Conservation (phyloP, 176 grass and related monocot species). For the Triticum turgidum region DNA sequence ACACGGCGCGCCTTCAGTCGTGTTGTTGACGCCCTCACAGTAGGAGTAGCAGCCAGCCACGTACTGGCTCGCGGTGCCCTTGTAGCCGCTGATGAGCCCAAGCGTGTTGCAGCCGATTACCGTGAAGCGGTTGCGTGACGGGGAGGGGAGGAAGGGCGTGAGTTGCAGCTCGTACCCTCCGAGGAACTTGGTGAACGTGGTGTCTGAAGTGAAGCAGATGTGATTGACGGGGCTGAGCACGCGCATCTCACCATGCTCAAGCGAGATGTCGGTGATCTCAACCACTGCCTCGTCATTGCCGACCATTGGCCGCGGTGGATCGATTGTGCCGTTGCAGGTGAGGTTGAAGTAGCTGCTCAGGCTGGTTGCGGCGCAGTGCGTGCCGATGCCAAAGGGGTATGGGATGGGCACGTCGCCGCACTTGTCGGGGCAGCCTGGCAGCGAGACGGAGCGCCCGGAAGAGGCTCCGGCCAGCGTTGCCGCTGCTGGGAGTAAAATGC, state of each 20-base stretch:
- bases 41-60: slow-evolving; percentile 4
- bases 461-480: not conserved
- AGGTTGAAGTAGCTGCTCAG: not conserved
- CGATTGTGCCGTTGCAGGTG: not conserved
- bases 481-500: not conserved
- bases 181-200: not conserved
- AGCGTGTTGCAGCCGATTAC: not conserved
- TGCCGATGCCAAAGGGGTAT: not conserved
- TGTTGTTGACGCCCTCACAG: not conserved
- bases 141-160: not conserved
- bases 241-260: not conserved
- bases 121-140: not conserved
- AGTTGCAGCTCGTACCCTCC: not conserved
- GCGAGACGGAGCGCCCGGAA: not conserved
- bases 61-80: not conserved
- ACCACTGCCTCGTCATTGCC: not conserved
- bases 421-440: not conserved
- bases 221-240: not conserved
- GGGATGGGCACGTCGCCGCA: not conserved
- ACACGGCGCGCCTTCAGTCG: not conserved
- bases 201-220: not conserved
- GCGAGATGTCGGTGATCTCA: not conserved
- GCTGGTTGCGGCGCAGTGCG: not conserved
- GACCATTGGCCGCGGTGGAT: not conserved
- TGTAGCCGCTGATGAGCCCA: not conserved